These are phyloP conservation scores for Basipetospora sp. DNA, from an alignment of 2,329 filamentous ascomycete genomes.

Conservation along the genomic window DNA sequence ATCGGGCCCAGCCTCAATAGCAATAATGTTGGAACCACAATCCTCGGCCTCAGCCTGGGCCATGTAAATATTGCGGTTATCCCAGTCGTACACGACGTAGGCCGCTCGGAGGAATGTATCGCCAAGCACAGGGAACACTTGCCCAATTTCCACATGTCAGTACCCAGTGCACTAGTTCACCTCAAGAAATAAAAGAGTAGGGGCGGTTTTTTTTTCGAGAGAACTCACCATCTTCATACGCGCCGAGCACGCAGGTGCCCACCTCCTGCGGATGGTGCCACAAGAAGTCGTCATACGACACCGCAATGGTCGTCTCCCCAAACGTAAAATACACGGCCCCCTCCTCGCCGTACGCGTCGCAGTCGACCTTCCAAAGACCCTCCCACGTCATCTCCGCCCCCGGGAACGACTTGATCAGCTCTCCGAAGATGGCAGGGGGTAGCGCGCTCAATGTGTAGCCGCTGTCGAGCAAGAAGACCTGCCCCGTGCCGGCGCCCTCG, in stretches of 20 bases:
- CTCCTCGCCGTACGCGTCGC: constrained; percentile 31
- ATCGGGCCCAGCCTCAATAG: constrained; percentile 24
- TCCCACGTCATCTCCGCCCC: constrained; percentile 40
- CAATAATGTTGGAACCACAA: constrained; percentile 21
- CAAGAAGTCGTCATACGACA: constrained; percentile 45
- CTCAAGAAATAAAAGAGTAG: not conserved
- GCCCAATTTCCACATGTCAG: constrained; percentile 37
- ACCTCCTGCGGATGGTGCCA: constrained; percentile 32
- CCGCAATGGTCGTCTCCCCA: constrained; percentile 33
- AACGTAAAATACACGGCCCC: constrained; percentile 33
- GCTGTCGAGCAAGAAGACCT: constrained; percentile 56
- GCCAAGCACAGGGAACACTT: constrained; percentile 50
- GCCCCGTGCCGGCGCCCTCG: constrained; percentile 32
- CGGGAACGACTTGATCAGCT: constrained; percentile 42
- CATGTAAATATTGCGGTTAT: constrained; percentile 55
- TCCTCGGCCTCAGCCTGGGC: constrained; percentile 42
- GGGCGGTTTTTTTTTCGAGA: no score
- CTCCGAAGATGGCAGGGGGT: constrained; percentile 36
- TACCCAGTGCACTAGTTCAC: constrained; percentile 53
- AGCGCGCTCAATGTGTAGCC: constrained; percentile 55
- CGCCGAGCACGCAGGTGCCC: constrained; percentile 33
- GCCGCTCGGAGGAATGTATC: constrained; percentile 63
- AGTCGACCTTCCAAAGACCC: constrained; percentile 47
- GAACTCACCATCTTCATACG: constrained; percentile 32
- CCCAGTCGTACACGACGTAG: constrained; percentile 62